Conservation (phyloP, 495 filamentous ascomycete genomes). For the Recurvomyces mirabilis region DNA sequence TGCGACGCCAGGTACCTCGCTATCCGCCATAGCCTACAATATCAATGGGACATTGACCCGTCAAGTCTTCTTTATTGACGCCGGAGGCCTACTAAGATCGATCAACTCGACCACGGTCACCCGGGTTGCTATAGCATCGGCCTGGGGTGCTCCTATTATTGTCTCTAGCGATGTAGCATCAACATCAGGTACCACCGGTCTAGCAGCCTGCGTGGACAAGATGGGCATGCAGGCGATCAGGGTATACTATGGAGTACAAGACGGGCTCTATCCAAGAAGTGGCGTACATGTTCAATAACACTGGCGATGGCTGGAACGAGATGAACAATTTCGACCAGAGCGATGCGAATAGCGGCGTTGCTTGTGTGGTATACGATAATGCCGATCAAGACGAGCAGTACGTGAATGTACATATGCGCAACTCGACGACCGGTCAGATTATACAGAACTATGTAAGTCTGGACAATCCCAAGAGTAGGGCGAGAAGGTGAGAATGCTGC, state of each 20-base stretch:
- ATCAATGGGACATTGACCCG: not conserved
- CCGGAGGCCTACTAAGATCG: not conserved
- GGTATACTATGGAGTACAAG: slow-evolving; percentile 4
- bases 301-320: not conserved
- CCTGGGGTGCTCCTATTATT: slow-evolving; percentile 1
- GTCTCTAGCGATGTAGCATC: not conserved
- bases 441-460: slow-evolving; percentile 4
- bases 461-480: too few relatives aligned
- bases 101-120: not conserved
- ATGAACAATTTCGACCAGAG: not conserved
- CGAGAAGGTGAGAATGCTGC: too few relatives aligned
- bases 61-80: slow-evolving; percentile 13
- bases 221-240: slow-evolving; percentile 6
- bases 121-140: not conserved
- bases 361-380: slow-evolving; percentile 4
- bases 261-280: slow-evolving; percentile 6
- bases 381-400: not conserved
- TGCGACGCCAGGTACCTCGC: slow-evolving; percentile 2
- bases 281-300: slow-evolving; percentile 4
- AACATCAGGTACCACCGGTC: not conserved
- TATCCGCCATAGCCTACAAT: slow-evolving; percentile 5
- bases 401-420: slow-evolving; percentile 10
- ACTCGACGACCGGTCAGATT: not conserved
- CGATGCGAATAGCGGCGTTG: slow-evolving; percentile 11
- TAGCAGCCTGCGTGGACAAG: slow-evolving; percentile 11